Percentiles rank a stretch among this genome's conserved stretches.
Conservation (phyloP, 2,329 filamentous ascomycete species). For the Didymella lethalis region DNA sequence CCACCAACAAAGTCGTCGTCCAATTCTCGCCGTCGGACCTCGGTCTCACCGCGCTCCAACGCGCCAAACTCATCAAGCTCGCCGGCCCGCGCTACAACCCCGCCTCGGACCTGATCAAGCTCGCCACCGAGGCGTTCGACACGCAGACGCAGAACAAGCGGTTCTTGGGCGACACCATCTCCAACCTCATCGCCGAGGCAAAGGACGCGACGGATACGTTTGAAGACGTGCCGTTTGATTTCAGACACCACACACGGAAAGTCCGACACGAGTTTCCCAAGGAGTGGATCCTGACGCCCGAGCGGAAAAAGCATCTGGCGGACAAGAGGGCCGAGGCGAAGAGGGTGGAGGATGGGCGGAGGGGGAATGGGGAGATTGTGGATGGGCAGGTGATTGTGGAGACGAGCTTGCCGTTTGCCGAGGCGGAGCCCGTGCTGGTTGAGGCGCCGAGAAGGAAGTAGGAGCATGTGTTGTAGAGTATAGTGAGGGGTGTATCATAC, state of each 20-base stretch:
- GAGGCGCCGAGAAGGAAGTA: constrained; percentile 27
- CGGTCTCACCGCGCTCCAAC: constrained; percentile 71
- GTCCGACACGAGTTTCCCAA: constrained; percentile 75
- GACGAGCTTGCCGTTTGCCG: constrained; percentile 38
- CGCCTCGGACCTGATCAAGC: constrained; percentile 79
- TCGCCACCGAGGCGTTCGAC: constrained; percentile 88
- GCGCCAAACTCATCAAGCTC: constrained; percentile 85
- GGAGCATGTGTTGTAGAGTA: too few species aligned
- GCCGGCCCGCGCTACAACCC: constrained; percentile 88
- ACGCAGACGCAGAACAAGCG: constrained; percentile 96
- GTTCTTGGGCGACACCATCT: constrained; percentile 82
- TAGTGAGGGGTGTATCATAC: constrained; percentile 10
- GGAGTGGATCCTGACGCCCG: constrained; percentile 79
- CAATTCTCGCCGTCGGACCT: constrained; percentile 83
- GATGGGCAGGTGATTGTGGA: constrained; percentile 57
- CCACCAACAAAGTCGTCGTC: constrained; percentile 91
- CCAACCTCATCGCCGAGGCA: constrained; percentile 75
- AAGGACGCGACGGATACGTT: constrained; percentile 81
- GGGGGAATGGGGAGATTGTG: constrained; percentile 65
- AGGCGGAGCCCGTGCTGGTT: constrained; percentile 31
- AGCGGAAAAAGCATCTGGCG: constrained; percentile 72
- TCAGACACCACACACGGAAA: constrained; percentile 80
- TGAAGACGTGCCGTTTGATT: constrained; percentile 87
- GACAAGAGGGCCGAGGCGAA: constrained; percentile 62
- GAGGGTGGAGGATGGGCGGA: constrained; percentile 63